Evolutionary conservation across 83 land plant species (phyloP), one percentile per base, ranked within the genome.

Genomic region (Thuja plicata): DNA sequence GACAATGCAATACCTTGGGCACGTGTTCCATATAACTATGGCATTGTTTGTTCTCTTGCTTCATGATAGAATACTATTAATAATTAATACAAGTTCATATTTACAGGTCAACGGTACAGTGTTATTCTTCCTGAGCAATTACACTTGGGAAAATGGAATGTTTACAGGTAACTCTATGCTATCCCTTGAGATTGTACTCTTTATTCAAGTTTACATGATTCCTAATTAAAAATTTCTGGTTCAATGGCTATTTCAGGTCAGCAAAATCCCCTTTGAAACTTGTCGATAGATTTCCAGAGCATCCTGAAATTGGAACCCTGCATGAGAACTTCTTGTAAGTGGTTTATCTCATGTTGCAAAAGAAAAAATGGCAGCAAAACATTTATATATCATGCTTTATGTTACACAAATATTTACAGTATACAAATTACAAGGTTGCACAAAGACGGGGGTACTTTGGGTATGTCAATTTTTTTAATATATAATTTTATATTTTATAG

Each of bases 301-400:
- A 91, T 89, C 97, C 99, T 52, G 96, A 97, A 43, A 95, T 98
- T 86, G 90, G 90, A 84, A 98, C 99, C 34, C 91, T 97, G 91
- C 99, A 98, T 84, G 99, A 98, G 87, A 97, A 97, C 86, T 98
- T 98, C 93, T 92, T 90, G 99, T 98, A 88, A 94, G 99, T 62
- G 62, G 35, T 83, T 27, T 86, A 24, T 45, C 10, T 83, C 85
- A 83, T 11, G 30, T 27, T 83, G 34, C 34, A 12, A 35, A 34
- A 76, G 40, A 76, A 76, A 27, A n/a, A 45, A 83, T 83, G 52
- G 54, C 12, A 83, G 85, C 9, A 82, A 10, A n/a, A 45, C 50
- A 27, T 46, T 82, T 83, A 45, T 46, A 43, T 83, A 45, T 82
- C 8, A 38, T 24, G 30, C n/a, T 21, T 15, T 80, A 11, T 78